Conservation (phyloP, 2,329 filamentous ascomycete genomes). For the Fusarium sp. region DNA sequence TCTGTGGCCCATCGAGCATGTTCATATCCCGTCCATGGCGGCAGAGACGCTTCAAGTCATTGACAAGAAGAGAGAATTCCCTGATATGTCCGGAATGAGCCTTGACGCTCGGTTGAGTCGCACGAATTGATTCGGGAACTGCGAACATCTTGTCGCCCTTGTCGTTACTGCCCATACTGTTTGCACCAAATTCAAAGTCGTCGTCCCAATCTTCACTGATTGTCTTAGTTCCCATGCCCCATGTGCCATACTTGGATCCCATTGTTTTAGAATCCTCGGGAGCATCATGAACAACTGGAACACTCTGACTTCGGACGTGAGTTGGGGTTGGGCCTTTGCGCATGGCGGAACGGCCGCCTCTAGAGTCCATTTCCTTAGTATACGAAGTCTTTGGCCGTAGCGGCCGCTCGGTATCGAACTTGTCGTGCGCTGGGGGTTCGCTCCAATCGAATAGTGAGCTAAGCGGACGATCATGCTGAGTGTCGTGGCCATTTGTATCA, state of each 20-base stretch:
- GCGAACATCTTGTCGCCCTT: constrained; percentile 54
- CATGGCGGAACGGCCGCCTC: constrained; percentile 76
- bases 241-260: constrained; percentile 82
- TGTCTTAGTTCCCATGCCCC: constrained; percentile 83
- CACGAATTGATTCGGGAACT: constrained; percentile 81
- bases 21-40: constrained; percentile 77
- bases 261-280: constrained; percentile 67
- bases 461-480: constrained; percentile 62
- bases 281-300: constrained; percentile 77
- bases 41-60: constrained; percentile 83
- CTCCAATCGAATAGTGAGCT: constrained; percentile 86
- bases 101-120: constrained; percentile 84
- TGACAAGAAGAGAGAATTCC: constrained; percentile 84
- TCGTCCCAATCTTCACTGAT: constrained; percentile 91
- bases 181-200: constrained; percentile 81
- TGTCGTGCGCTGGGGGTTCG: constrained; percentile 74
- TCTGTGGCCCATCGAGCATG: constrained; percentile 71
- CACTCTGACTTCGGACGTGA: constrained; percentile 85
- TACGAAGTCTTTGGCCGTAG: constrained; percentile 80
- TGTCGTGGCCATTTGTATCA: constrained; percentile 48
- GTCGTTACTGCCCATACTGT: constrained; percentile 56
- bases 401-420: constrained; percentile 69
- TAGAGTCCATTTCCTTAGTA: constrained; percentile 76
- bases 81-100: constrained; percentile 87
- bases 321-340: constrained; percentile 77